Conservation (phyloP, 1,284 basidiomycete species). For the Stereum hirsutum region DNA sequence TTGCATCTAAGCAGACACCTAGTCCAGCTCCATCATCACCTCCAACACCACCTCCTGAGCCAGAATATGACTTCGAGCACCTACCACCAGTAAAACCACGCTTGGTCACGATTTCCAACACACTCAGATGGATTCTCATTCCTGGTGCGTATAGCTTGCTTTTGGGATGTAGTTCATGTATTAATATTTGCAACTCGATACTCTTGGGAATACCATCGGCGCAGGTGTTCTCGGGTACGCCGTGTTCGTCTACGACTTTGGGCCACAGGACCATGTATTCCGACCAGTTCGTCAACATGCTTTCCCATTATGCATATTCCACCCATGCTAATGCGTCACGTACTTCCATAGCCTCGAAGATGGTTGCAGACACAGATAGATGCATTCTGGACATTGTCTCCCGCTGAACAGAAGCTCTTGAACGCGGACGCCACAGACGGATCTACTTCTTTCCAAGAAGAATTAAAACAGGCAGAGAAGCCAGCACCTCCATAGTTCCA, state of each 20-base stretch:
- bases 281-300: conserved; percentile 39
- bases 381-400: conserved; percentile 25
- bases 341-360: conserved; percentile 19
- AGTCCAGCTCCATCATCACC: no score
- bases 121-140: conserved; percentile 38
- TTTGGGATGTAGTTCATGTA: background rate
- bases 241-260: conserved; percentile 59
- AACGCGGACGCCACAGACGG: no score
- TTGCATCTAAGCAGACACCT: no score
- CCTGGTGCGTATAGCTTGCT: conserved; percentile 33
- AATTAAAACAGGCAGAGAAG: no score
- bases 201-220: conserved; percentile 1
- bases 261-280: conserved; percentile 62
- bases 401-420: conserved; percentile 23
- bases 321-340: conserved; percentile 1
- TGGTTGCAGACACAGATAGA: conserved; percentile 24
- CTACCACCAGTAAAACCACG: no score
- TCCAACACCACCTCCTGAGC: no score
- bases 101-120: conserved; percentile 34
- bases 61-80: no score
- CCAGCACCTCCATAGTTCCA: no score
- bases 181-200: background rate
- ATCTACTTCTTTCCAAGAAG: no score
- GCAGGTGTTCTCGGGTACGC: conserved; percentile 44
- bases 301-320: background rate